Evolutionary conservation across 2,329 filamentous ascomycete genomes (phyloP).

Genomic region (Aureobasidium sp.): DNA sequence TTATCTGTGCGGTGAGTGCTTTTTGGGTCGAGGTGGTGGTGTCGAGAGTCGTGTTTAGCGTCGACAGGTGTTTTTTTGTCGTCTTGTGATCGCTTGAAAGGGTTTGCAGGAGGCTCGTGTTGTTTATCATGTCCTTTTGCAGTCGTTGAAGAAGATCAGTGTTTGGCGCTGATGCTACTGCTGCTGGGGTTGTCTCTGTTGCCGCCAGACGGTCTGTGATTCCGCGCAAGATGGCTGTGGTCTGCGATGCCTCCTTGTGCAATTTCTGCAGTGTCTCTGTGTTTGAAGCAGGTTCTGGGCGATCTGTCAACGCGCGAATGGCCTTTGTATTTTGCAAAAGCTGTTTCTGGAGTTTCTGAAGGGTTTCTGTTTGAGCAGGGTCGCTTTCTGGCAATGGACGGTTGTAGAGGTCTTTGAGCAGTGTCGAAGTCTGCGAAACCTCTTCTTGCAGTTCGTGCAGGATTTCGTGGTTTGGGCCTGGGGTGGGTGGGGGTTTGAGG

Average conservation of each 20-base stretch:
- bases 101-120: not conserved
- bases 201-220: not conserved
- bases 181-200: not conserved
- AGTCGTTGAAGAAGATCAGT: not conserved
- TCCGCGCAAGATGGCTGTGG: not conserved
- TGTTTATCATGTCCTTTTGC: not conserved
- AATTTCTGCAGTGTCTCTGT: not conserved
- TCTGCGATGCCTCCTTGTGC: conserved; percentile 6
- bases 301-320: not conserved
- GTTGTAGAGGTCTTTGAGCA: not conserved
- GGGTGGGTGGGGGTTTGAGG: conserved; percentile 2
- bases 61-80: not conserved
- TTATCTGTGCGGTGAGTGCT: not conserved
- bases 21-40: not conserved
- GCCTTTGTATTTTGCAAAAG: conserved; percentile 3
- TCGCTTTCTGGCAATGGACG: not conserved
- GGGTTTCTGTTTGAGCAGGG: not conserved
- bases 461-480: conserved; percentile 7
- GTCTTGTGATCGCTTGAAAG: not conserved
- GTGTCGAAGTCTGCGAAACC: not conserved
- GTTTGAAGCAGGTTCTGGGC: not conserved
- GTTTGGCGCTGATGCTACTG: not conserved
- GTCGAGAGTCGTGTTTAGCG: not conserved
- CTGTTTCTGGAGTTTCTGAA: not conserved
- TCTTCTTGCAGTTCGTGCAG: conserved; percentile 3